These are phyloP conservation scores for Roridomyces roridus DNA, from an alignment of 768 basidiomycete genomes.

Conservation along the genomic window DNA sequence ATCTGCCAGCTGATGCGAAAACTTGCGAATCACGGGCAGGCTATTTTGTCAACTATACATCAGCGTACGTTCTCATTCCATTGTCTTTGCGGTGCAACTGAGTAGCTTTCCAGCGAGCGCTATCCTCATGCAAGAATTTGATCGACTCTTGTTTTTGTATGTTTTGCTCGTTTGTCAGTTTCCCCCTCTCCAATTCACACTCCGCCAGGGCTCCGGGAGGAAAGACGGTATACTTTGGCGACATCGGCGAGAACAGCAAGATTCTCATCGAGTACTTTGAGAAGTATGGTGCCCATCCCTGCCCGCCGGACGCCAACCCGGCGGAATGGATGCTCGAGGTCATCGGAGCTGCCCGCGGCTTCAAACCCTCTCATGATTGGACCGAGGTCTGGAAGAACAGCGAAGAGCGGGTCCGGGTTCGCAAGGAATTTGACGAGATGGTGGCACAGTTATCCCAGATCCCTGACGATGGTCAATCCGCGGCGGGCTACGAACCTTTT, in stretches of 20 bases:
- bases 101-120: conserved; percentile 31
- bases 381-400: conserved; percentile 47
- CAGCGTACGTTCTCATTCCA: conserved; percentile 20
- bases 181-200: too few relatives aligned
- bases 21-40: conserved; percentile 59
- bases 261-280: conserved; percentile 68
- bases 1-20: conserved; percentile 55
- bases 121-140: conserved; percentile 58
- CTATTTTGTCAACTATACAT: conserved; percentile 57
- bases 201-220: conserved; percentile 60
- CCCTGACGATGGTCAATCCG: conserved; percentile 19
- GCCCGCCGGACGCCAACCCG: conserved; percentile 64
- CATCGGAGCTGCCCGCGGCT: conserved; percentile 51
- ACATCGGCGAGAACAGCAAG: conserved; percentile 57
- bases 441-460: conserved; percentile 17
- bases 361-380: conserved; percentile 45
- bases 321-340: conserved; percentile 55
- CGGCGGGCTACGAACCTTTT: conserved; percentile 25
- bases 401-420: conserved; percentile 40
- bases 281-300: conserved; percentile 55
- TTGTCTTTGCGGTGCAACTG: neutral
- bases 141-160: conserved; percentile 40
- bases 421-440: conserved; percentile 40
- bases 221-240: conserved; percentile 61
- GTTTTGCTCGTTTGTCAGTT: neutral